Evolutionary conservation across 352 stramenopile species (phyloP).

Genomic region (Phytophthora hibernalis): DNA sequence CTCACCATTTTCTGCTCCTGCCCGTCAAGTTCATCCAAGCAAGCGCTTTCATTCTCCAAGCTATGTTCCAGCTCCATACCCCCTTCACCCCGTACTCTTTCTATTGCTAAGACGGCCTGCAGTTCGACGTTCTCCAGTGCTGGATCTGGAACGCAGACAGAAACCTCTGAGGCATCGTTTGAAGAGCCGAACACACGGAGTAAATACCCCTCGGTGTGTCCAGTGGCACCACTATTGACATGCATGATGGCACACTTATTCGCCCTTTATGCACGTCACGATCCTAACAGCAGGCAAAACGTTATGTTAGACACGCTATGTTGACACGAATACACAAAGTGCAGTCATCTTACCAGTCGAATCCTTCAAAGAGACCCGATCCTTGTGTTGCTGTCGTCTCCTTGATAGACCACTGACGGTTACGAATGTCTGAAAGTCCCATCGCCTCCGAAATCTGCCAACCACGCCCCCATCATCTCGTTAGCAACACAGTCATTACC

Average conservation of each 20-base stretch:
- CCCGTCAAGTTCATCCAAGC: constrained; percentile 2
- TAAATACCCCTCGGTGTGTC: constrained; percentile 9
- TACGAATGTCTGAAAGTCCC: constrained; percentile 97
- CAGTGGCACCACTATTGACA: constrained; percentile 9
- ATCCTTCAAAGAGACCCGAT: constrained; percentile 99
- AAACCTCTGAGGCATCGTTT: constrained; percentile 4
- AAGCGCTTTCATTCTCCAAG: constrained; percentile 17
- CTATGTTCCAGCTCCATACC: constrained; percentile 13
- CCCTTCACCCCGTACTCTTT: constrained; percentile 23
- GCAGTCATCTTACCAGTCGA: constrained; percentile 93
- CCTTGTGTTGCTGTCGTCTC: constrained; percentile 98
- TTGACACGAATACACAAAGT: not conserved
- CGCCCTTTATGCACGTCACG: constrained; percentile 91
- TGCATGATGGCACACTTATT: constrained; percentile 46
- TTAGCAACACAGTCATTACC: constrained; percentile 21
- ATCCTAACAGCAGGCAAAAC: constrained; percentile 58
- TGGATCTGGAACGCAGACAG: constrained; percentile 7
- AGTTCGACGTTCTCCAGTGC: constrained; percentile 12
- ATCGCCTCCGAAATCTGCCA: constrained; percentile 97
- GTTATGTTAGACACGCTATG: constrained; percentile 14
- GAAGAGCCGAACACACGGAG: constrained; percentile 1
- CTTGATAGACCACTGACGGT: constrained; percentile 99
- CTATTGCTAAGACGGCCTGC: constrained; percentile 33
- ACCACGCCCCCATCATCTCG: not conserved
- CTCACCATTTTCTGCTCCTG: constrained; percentile 14